phyloP scores from a whole-genome alignment of 768 basidiomycete species.

The Suillus alpinus region DNA sequence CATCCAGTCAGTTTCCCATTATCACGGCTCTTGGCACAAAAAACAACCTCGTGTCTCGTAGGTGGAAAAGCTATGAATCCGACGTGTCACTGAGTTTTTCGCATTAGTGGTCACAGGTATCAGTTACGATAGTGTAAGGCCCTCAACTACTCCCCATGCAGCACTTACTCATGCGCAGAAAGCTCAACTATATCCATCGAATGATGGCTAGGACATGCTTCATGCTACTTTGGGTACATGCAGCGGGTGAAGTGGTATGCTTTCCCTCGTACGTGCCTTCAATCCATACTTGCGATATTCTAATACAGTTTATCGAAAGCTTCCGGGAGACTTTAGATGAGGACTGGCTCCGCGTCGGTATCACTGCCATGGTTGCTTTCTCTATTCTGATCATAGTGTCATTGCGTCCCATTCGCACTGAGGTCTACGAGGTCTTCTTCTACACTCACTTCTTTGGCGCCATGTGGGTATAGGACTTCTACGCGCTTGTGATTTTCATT shows the following conservation, averaged over 20 bases:
- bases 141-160: neutral
- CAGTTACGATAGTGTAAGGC: slow-evolving; percentile 19
- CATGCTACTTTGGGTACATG: slow-evolving; percentile 50
- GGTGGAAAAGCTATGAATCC: neutral
- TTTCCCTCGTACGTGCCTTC: slow-evolving; percentile 5
- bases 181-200: slow-evolving; percentile 44
- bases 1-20: slow-evolving; percentile 36
- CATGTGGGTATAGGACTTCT: slow-evolving; percentile 26
- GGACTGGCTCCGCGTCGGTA: slow-evolving; percentile 29
- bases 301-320: slow-evolving; percentile 5
- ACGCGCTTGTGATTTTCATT: neutral
- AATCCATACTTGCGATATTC: neutral
- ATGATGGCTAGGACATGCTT: slow-evolving; percentile 43
- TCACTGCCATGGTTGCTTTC: slow-evolving; percentile 36
- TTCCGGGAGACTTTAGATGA: neutral
- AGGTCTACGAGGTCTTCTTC: slow-evolving; percentile 50
- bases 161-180: neutral
- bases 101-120: slow-evolving; percentile 20
- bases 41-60: slow-evolving; percentile 30
- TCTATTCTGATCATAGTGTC: slow-evolving; percentile 41
- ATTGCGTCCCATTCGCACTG: slow-evolving; percentile 48
- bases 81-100: neutral
- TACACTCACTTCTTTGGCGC: slow-evolving; percentile 42
- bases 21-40: slow-evolving; percentile 43
- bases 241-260: slow-evolving; percentile 19